A percentile compares a stretch with the other conserved stretches of the same genome.
phyloP scores from a whole-genome alignment of 805 yeast genomes.

The Cyberlindnera lachancei region DNA sequence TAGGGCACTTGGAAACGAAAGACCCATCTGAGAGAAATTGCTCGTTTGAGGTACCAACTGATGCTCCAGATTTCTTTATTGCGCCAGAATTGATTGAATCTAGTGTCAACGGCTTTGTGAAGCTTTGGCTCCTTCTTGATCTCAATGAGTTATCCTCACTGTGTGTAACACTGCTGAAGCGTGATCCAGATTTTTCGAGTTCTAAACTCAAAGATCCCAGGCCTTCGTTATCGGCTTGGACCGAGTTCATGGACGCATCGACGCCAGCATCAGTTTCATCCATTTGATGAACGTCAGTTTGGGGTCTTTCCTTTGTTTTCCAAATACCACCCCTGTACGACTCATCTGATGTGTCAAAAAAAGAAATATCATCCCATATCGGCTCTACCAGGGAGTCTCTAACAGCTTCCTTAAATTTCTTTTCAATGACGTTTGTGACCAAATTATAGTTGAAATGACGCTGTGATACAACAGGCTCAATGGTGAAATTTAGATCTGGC shows the following conservation, averaged over 20 bases:
- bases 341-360: conserved; percentile 56
- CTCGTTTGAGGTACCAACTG: conserved; percentile 20
- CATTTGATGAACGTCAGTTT: conserved; percentile 5
- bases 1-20: conserved; percentile 17
- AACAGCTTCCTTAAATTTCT: conserved; percentile 70
- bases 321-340: conserved; percentile 91
- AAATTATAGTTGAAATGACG: conserved; percentile 71
- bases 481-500: conserved; percentile 67
- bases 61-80: conserved; percentile 17
- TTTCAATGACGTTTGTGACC: conserved; percentile 73
- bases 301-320: conserved; percentile 40
- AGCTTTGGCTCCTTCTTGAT: conserved; percentile 4
- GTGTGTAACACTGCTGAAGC: neutral
- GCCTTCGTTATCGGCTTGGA: conserved; percentile 1
- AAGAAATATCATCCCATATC: conserved; percentile 79
- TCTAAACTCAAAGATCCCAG: neutral
- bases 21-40: conserved; percentile 24
- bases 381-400: conserved; percentile 79
- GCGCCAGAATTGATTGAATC: conserved; percentile 3
- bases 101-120: conserved; percentile 3
- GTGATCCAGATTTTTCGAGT: neutral
- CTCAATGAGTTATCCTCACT: conserved; percentile 13
- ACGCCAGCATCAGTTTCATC: conserved; percentile 1
- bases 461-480: conserved; percentile 89
- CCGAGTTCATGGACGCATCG: neutral